These are phyloP conservation scores for Trametes punicea DNA, from an alignment of 768 basidiomycete genomes.

Conservation along the genomic window DNA sequence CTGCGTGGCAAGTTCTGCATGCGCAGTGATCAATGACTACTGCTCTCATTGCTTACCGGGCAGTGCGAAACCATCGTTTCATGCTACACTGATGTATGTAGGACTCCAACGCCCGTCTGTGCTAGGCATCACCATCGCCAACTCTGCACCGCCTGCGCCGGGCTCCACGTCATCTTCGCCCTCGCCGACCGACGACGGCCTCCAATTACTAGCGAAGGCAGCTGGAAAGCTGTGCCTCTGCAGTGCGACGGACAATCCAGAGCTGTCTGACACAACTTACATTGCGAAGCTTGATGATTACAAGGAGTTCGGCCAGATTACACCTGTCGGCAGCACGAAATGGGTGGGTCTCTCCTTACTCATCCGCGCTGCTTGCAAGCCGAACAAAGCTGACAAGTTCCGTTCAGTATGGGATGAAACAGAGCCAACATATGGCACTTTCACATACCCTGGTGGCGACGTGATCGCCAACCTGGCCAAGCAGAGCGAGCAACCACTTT, in stretches of 20 bases:
- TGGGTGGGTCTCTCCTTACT: constrained; percentile 38
- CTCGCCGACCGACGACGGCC: constrained; percentile 13
- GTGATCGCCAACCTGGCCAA: constrained; percentile 42
- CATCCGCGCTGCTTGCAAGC: background rate
- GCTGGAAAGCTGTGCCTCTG: constrained; percentile 47
- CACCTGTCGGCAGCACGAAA: constrained; percentile 45
- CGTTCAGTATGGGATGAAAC: constrained; percentile 43
- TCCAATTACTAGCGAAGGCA: constrained; percentile 38
- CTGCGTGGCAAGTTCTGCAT: constrained; percentile 39
- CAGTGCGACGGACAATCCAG: constrained; percentile 45
- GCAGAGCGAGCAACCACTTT: constrained; percentile 44
- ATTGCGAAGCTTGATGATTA: constrained; percentile 35
- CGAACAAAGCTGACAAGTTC: background rate
- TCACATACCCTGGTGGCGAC: constrained; percentile 47
- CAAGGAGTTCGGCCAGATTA: constrained; percentile 42
- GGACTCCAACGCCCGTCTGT: too few species aligned
- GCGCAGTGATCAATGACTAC: constrained; percentile 37
- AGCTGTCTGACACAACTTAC: constrained; percentile 40
- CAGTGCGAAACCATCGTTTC: too few species aligned
- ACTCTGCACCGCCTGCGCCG: background rate
- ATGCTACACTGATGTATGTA: too few species aligned
- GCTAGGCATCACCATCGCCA: background rate
- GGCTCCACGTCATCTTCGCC: background rate
- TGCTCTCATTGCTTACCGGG: constrained; percentile 45
- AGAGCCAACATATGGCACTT: constrained; percentile 45